These are phyloP conservation scores for Penicillium sp. DNA, from an alignment of 2,329 filamentous ascomycete species.

Conservation along the genomic window DNA sequence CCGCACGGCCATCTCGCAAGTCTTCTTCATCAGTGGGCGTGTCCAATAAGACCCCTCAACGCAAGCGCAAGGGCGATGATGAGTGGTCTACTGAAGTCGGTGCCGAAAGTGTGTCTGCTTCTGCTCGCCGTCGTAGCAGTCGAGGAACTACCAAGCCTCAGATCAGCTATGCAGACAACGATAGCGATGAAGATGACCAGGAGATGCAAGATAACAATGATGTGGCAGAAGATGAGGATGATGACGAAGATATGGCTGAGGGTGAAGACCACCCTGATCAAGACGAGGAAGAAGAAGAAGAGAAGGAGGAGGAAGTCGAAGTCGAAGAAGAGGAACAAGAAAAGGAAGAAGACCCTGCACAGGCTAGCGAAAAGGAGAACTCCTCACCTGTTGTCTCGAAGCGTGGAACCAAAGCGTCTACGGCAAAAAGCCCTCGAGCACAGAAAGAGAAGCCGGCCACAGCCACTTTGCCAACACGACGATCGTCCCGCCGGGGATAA, in stretches of 20 bases:
- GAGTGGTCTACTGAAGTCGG: constrained; percentile 45
- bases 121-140: constrained; percentile 42
- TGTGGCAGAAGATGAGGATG: constrained; percentile 29
- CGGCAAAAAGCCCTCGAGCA: constrained; percentile 1
- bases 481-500: constrained; percentile 23
- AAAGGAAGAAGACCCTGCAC: constrained; percentile 7
- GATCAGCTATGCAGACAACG: constrained; percentile 47
- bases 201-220: constrained; percentile 38
- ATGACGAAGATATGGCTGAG: constrained; percentile 29
- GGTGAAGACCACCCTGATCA: constrained; percentile 15
- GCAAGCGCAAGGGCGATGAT: constrained; percentile 41
- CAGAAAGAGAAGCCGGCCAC: constrained; percentile 12
- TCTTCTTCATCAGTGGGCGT: constrained; percentile 29
- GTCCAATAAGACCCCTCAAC: constrained; percentile 34
- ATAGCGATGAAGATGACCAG: constrained; percentile 46
- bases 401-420: constrained; percentile 10
- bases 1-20: constrained; percentile 30
- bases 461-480: constrained; percentile 21
- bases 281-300: constrained; percentile 27
- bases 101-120: constrained; percentile 32
- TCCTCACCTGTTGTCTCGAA: constrained; percentile 14
- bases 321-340: constrained; percentile 8
- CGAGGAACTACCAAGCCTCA: constrained; percentile 35
- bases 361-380: constrained; percentile 23
- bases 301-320: constrained; percentile 19